Percentiles rank a stretch among this genome's conserved stretches.
These are phyloP conservation scores for Capsicum baccatum DNA, from an alignment of 257 asterid species.

Conservation along the genomic window DNA sequence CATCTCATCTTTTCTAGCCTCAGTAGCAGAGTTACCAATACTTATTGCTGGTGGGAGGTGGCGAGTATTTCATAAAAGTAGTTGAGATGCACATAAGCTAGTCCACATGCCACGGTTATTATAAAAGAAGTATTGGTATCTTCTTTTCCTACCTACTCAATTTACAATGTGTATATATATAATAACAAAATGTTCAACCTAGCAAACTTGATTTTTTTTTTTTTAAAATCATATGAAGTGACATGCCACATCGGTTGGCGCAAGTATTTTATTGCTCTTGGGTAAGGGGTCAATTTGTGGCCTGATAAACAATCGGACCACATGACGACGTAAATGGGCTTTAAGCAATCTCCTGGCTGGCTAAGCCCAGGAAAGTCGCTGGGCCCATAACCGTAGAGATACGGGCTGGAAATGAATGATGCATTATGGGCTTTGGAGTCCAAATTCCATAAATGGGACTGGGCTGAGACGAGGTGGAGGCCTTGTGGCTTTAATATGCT, in stretches of 20 bases:
- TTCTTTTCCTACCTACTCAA: background rate
- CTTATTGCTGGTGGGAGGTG: no score
- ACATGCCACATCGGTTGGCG: no score
- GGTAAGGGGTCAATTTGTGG: background rate
- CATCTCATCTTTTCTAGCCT: no score
- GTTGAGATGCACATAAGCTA: no score
- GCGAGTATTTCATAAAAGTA: no score
- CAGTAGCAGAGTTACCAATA: no score
- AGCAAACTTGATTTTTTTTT: no score
- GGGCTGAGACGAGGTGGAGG: constrained; percentile 21
- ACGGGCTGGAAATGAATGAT: background rate
- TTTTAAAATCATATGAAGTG: no score
- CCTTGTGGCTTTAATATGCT: background rate
- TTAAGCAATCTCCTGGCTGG: no score
- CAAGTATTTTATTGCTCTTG: background rate
- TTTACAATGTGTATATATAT: background rate
- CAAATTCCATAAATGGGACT: background rate
- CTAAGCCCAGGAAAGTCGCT: background rate
- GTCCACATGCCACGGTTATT: no score
- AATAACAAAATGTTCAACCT: no score
- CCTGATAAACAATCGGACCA: background rate
- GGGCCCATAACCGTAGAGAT: background rate
- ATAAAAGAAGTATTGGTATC: background rate
- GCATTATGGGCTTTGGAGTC: background rate
- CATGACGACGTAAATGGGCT: background rate